Base-by-base conservation (phyloP, 495 filamentous ascomycete genomes). In the Penicillium turbatum region DNA sequence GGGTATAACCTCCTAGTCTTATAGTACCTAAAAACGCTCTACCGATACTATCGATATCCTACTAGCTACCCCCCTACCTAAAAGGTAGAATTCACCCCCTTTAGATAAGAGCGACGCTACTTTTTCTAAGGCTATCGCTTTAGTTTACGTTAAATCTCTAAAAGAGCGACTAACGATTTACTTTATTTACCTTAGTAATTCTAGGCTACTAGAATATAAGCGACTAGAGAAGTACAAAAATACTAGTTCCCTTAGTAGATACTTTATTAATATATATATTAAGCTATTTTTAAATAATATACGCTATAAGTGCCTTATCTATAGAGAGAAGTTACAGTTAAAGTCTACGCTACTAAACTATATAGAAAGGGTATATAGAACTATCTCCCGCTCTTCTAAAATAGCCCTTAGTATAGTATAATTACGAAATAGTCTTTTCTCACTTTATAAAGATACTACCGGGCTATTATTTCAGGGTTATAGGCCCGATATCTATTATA, bases 211-310 rank as follows among this genome's bases (percentile, higher is more conserved):
- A 54, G 42, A 46, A 55, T 34, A 6, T 8, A 45, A 63, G 34
- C 56, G 57, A 19, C 16, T 63, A 32, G 12, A 11, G 21, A 60
- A 39, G 16, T 61, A 50, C 41, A 58, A 57, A 45, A 64, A 57
- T 32, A 24, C 57, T 15, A 48, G 54, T 16, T 61, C 61, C 16
- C 62, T 62, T n/a, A 57, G 56, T 38, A 50, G 59, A 54, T 51
- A 65, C 56, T 65, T 65, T 40, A 49, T 65, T 47, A 57, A 60
- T 43, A 47, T 44, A 12, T 56, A 65, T 53, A 46, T 65, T 49
- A 60, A 61, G 53, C 56, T 36, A 17, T 66, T 53, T 40, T 46
- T 53, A n/a, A 62, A 56, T 43, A 48, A 60, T 17, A 62, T 66
- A 53, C 55, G 36, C 19, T 58, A 45, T 53, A 53, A 51, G 49